Base-by-base conservation (phyloP, 176 grass and related monocot genomes). In the Saccharum officinarum region DNA sequence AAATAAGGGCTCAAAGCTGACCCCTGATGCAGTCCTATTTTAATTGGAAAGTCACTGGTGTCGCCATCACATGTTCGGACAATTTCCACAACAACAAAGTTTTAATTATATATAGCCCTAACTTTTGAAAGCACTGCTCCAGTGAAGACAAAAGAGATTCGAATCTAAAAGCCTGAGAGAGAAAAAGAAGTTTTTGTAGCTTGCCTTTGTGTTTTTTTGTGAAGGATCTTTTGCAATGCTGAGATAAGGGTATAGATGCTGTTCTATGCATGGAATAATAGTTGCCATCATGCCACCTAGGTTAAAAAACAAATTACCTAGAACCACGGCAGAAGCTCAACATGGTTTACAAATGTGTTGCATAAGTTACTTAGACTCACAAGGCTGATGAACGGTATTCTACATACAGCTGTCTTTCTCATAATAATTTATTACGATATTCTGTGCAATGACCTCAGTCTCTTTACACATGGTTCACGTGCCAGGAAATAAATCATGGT, bases 401-500 rank as follows among this genome's bases (percentile, higher is more conserved):
- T 40, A 49, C 44, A 68, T 16, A 71, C 49, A 47, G 12, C 31
- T 37, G 22, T 63, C 3, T 46, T 77, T 75, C 28, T 59, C 26
- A 47, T 69, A 69, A 22, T 34, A 82, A 67, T 15, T 47, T 55
- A 75, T 40, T 63, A 26, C 37, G 33, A 26, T 30, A 80, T 49
- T n/a, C 3, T 63, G 33, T 18, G 17, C 44, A 83, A 28, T 44
- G 17, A 22, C 25, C 5, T 66, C 20, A 73, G 40, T 79, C 57
- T 26, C 75, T 83, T 65, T 45, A 40, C 80, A 88, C 42, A 78
- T 73, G 47, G 41, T 67, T 67, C 26, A 20, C 22, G 5, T 68
- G 20, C 10, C 61, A 82, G 18, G 14, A 66, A 75, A 83, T 63
- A 88, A 69, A 36, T 20, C 38, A 69, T 79, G 80, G 52, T 71